These are phyloP conservation scores for Colletotrichum plurivorum DNA, from an alignment of 2,329 filamentous ascomycete genomes.

Conservation along the genomic window DNA sequence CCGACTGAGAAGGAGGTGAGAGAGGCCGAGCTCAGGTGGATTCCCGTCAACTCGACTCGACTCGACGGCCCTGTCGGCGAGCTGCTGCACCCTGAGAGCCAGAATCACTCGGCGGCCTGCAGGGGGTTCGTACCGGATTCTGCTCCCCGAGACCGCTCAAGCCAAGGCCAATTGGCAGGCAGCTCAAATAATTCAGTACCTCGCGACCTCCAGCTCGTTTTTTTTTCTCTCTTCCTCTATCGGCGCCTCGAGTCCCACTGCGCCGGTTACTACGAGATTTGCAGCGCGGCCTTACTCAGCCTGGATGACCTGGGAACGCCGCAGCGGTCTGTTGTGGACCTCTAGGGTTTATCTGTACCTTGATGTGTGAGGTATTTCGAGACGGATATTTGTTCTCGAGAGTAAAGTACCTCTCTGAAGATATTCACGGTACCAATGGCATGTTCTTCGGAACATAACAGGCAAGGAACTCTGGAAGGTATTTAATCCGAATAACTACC, in stretches of 20 bases:
- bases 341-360: slow-evolving; percentile 16
- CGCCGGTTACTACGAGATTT: slow-evolving; percentile 37
- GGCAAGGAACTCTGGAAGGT: no score
- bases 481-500: no score
- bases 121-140: neutral
- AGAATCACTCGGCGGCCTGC: neutral
- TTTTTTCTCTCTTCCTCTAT: slow-evolving; percentile 26
- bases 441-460: no score
- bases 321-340: slow-evolving; percentile 22
- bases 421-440: no score
- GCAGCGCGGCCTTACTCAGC: slow-evolving; percentile 36
- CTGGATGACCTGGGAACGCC: slow-evolving; percentile 23
- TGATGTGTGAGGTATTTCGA: neutral
- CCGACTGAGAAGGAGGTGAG: slow-evolving; percentile 28
- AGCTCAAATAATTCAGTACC: slow-evolving; percentile 5
- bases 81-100: slow-evolving; percentile 24
- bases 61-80: slow-evolving; percentile 7
- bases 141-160: neutral
- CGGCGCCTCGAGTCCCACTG: slow-evolving; percentile 12
- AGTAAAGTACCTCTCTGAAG: no score
- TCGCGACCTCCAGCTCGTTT: neutral
- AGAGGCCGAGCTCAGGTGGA: slow-evolving; percentile 30
- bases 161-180: neutral
- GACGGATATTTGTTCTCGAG: no score
- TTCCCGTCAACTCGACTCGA: slow-evolving; percentile 10